Base-by-base conservation (phyloP, 768 basidiomycete species). In the Trametes meyenii region DNA sequence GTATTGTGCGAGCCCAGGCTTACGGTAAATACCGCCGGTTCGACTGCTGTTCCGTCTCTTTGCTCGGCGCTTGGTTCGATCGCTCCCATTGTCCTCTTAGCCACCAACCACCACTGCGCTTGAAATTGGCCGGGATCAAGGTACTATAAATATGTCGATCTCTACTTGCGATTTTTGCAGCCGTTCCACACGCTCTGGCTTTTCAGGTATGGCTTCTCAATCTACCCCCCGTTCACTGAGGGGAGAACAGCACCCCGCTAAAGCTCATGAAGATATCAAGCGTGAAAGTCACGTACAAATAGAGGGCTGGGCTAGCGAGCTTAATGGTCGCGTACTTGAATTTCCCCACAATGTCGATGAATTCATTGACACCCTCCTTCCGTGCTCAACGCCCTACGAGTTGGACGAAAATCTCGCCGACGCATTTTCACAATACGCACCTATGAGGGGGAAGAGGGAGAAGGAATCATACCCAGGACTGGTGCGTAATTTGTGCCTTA, bases 181-280 rank as follows among this genome's bases (percentile, higher is more conserved):
- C 39, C 45, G 26, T 36, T 26, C 14, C 19, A 23, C 23, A 16
- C 48, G 39, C 3, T 10, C 6, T 2, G 14, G 12, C 46, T 38
- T 35, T 35, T 33, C 50, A 52, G 58, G 58, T 60, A 60, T 60
- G 50, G 51, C 29, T 38, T 43, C 21, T 5, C 12, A 6, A 1
- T 4, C 50, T 8, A 59, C 26, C 23, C 58, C 50, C 23, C 42
- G 17, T 29, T 24, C 19, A 10, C 11, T 0, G 14, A 51, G 36
- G 50, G 38, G 50, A 16, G 29, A 33, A 3, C 12, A 12, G 19
- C 17, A 45, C 16, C 43, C 44, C 11, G 50, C 58, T 51, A 53
- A 53, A 26, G 5, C 21, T 1, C 29, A 11, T 7, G 51, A 44
- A 53, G 51, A 60, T 1, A 51, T 54, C 0, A 1, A 0, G 6